A percentile compares a stretch with the other conserved stretches of the same genome.
Evolutionary conservation across 805 yeast genomes (phyloP).

Genomic region (Starmerella riodocensis): DNA sequence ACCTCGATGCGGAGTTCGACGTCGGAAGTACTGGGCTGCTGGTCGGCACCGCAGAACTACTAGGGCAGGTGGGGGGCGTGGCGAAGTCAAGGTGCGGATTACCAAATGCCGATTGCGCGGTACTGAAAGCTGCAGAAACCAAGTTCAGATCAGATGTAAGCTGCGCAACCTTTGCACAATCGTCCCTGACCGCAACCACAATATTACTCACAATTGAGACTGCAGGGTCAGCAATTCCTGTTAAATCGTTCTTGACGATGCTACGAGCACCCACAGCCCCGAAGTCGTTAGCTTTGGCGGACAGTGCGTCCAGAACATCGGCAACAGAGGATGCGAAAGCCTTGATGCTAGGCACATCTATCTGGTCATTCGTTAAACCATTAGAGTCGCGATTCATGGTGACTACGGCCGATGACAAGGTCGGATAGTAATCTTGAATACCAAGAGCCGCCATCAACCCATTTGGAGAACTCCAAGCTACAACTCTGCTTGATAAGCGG

Average conservation of each 20-base stretch:
- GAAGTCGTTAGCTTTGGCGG: conserved; percentile 22
- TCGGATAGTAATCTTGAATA: conserved; percentile 22
- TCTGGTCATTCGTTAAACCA: conserved; percentile 9
- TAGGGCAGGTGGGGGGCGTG: no score
- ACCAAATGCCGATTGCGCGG: conserved; percentile 14
- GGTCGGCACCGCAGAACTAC: no score
- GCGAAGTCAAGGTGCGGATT: not conserved
- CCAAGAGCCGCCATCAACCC: conserved; percentile 24
- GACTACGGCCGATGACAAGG: conserved; percentile 17
- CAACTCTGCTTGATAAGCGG: conserved; percentile 11
- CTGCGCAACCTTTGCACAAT: conserved; percentile 13
- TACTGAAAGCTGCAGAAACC: conserved; percentile 10
- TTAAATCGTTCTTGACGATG: conserved; percentile 22
- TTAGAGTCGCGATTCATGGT: conserved; percentile 10
- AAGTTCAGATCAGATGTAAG: conserved; percentile 10
- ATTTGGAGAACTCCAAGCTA: conserved; percentile 11
- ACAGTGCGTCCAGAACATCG: conserved; percentile 18
- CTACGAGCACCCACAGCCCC: conserved; percentile 18
- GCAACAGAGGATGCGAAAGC: conserved; percentile 13
- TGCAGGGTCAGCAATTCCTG: conserved; percentile 18
- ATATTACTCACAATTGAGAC: conserved; percentile 16
- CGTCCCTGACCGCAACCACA: conserved; percentile 15
- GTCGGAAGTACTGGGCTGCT: no score
- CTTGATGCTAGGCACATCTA: conserved; percentile 5
- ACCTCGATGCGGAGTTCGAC: no score